Conservation (phyloP, 1,284 basidiomycete genomes). For the Ceratobasidium sp. region DNA sequence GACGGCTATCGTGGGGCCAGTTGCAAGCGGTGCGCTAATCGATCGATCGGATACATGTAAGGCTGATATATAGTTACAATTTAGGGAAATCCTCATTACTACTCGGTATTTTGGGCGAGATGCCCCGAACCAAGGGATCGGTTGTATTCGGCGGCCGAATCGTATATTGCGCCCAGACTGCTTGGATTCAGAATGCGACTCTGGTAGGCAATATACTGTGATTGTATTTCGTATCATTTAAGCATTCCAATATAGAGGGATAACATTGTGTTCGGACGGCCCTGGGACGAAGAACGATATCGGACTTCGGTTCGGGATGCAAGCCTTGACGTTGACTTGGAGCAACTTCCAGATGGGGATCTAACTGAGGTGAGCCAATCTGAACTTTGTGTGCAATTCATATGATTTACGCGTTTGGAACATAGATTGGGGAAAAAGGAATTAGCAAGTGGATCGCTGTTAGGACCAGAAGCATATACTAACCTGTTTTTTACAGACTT, state of each 20-base stretch:
- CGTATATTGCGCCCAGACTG: conserved; percentile 82
- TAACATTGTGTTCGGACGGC: conserved; percentile 71
- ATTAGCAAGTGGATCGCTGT: conserved; percentile 53
- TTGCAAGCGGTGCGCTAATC: conserved; percentile 58
- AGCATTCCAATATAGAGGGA: conserved; percentile 54
- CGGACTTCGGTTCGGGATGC: conserved; percentile 69
- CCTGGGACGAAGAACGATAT: conserved; percentile 71
- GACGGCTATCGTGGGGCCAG: conserved; percentile 70
- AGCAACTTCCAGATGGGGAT: conserved; percentile 75
- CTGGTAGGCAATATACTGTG: conserved; percentile 57
- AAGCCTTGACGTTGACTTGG: conserved; percentile 71
- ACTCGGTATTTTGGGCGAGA: conserved; percentile 76
- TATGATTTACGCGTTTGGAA: not conserved
- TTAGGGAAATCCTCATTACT: conserved; percentile 68
- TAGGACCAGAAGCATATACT: not conserved
- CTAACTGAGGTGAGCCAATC: conserved; percentile 63
- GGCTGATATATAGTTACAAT: conserved; percentile 39
- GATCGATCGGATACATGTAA: not conserved
- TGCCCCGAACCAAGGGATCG: conserved; percentile 63
- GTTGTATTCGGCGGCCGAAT: conserved; percentile 73
- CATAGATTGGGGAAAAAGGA: conserved; percentile 70
- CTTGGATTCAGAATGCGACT: conserved; percentile 89
- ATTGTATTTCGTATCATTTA: not conserved
- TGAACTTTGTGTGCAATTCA: not conserved
- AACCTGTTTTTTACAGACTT: conserved; percentile 45